Conservation (phyloP, 1,284 basidiomycete species). For the Cystobasidiaceae sp. region DNA sequence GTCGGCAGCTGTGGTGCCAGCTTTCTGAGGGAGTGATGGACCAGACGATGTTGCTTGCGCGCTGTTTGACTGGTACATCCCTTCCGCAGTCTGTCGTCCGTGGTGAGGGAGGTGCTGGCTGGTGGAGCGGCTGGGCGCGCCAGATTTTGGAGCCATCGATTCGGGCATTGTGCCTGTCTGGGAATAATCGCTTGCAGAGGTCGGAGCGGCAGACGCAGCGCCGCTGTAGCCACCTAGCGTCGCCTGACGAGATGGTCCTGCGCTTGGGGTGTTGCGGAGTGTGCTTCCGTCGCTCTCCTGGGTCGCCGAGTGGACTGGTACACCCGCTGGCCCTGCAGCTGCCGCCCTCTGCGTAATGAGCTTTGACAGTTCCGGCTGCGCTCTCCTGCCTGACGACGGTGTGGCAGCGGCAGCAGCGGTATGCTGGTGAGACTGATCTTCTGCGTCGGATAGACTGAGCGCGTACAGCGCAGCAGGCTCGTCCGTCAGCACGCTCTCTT, state of each 20-base stretch:
- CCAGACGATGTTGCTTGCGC: too few relatives aligned
- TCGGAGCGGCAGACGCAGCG: constrained; percentile 14
- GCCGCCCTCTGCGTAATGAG: constrained; percentile 8
- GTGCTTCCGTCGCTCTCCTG: background rate
- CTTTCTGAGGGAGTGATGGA: too few relatives aligned
- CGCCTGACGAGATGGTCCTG: background rate
- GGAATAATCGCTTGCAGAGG: constrained; percentile 25
- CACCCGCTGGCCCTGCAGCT: background rate
- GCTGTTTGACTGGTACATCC: too few relatives aligned
- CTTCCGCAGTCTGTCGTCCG: too few relatives aligned
- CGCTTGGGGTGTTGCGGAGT: background rate
- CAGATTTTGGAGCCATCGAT: constrained; percentile 1
- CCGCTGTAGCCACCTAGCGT: background rate
- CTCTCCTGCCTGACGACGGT: background rate
- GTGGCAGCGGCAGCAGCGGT: background rate
- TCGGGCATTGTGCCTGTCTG: constrained; percentile 10
- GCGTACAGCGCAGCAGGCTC: constrained; percentile 27
- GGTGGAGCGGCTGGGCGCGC: constrained; percentile 2
- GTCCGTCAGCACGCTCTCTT: constrained; percentile 1
- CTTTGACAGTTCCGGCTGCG: background rate
- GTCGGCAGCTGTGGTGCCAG: background rate
- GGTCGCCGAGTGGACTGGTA: background rate
- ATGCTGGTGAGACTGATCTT: background rate
- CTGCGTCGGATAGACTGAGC: constrained; percentile 1
- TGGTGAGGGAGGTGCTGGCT: constrained; percentile 1